Conservation (phyloP, 495 filamentous ascomycete species). For the Aspergillus wentii region DNA sequence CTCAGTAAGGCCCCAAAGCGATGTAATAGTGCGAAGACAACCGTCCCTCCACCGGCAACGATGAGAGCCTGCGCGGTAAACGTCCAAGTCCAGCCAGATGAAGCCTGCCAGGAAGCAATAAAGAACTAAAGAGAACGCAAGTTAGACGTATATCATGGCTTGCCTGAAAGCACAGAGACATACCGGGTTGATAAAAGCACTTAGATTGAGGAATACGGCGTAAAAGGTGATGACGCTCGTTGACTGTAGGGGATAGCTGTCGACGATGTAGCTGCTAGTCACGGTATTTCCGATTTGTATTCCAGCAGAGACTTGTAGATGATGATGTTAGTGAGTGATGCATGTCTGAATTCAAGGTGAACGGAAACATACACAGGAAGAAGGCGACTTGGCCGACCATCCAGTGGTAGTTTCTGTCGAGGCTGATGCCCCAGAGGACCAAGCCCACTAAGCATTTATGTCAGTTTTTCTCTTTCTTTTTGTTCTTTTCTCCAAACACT, state of each 20-base stretch:
- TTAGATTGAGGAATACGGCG: constrained; percentile 54
- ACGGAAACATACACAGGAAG: constrained; percentile 36
- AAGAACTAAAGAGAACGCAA: constrained; percentile 39
- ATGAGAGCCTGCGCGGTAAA: constrained; percentile 53
- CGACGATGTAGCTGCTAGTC: constrained; percentile 52
- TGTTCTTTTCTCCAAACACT: too few relatives aligned
- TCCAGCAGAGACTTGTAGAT: constrained; percentile 47
- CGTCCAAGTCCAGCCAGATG: constrained; percentile 51
- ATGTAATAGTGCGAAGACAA: constrained; percentile 40
- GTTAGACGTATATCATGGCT: constrained; percentile 6
- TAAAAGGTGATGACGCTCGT: constrained; percentile 60
- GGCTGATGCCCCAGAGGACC: constrained; percentile 53
- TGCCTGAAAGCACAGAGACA: constrained; percentile 5
- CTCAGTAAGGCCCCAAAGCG: constrained; percentile 36
- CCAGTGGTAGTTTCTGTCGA: constrained; percentile 55
- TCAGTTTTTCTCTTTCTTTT: constrained; percentile 1
- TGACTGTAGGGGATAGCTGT: constrained; percentile 53
- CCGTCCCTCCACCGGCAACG: constrained; percentile 34
- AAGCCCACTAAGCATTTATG: constrained; percentile 21
- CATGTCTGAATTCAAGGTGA: background rate
- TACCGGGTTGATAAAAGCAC: constrained; percentile 43
- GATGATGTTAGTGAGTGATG: constrained; percentile 3
- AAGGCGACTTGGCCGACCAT: constrained; percentile 57
- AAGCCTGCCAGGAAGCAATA: constrained; percentile 49
- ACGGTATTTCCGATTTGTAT: constrained; percentile 60